Conservation (phyloP, 2,329 filamentous ascomycete species). For the Xylaria arbuscula region DNA sequence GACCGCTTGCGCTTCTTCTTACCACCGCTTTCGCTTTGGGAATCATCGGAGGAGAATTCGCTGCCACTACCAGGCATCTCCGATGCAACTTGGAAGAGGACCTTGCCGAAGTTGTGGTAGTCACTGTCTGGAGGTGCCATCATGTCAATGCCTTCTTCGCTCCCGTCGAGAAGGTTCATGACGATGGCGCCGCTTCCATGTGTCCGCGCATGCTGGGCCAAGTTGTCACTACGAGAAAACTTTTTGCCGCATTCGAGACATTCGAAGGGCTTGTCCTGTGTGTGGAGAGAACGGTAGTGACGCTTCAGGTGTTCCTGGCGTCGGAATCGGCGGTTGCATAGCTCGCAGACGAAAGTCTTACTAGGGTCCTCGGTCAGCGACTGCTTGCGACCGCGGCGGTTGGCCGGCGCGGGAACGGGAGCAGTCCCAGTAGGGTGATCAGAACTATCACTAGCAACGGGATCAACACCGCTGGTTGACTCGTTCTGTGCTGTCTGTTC, state of each 20-base stretch:
- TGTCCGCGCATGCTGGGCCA: conserved; percentile 94
- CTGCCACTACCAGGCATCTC: conserved; percentile 75
- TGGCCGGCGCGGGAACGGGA: conserved; percentile 69
- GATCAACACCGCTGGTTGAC: conserved; percentile 52
- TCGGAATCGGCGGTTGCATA: conserved; percentile 97
- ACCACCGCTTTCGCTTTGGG: conserved; percentile 58
- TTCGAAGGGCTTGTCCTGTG: conserved; percentile 97
- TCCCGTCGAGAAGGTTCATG: conserved; percentile 85
- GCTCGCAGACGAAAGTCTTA: conserved; percentile 97
- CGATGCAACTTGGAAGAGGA: conserved; percentile 83
- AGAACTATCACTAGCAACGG: conserved; percentile 56
- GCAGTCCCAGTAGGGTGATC: conserved; percentile 56
- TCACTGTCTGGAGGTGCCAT: conserved; percentile 67
- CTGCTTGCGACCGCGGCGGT: conserved; percentile 97
- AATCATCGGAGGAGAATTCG: conserved; percentile 67
- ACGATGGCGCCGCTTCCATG: conserved; percentile 91
- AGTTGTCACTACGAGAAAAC: conserved; percentile 97
- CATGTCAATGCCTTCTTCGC: conserved; percentile 62
- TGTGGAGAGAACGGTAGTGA: conserved; percentile 98
- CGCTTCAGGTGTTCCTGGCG: conserved; percentile 98
- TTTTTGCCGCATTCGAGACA: conserved; percentile 99
- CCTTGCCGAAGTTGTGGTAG: conserved; percentile 75
- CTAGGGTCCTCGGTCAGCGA: conserved; percentile 96
- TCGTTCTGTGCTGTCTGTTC: conserved; percentile 50
- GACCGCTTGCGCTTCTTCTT: conserved; percentile 85